These are phyloP conservation scores for Nepenthes gracilis DNA, from an alignment of 148 eudicot species.

Conservation along the genomic window DNA sequence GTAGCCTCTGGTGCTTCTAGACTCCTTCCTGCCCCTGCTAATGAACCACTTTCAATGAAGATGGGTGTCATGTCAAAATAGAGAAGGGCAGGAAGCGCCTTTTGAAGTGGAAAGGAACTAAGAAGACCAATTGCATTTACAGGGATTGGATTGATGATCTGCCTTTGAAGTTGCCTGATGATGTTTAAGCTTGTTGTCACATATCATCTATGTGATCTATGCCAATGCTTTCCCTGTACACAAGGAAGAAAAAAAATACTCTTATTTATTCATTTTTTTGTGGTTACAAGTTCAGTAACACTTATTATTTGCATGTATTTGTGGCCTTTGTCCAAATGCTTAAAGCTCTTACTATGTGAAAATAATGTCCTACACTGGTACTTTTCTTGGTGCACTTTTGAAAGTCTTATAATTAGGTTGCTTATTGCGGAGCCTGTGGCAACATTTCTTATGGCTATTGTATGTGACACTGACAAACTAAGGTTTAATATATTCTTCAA, in stretches of 20 bases:
- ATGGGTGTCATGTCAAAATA: slow-evolving; percentile 10
- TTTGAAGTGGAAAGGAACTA: slow-evolving; percentile 45
- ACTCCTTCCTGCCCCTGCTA: slow-evolving; percentile 14
- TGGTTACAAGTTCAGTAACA: slow-evolving; percentile 62
- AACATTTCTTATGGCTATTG: slow-evolving; percentile 65
- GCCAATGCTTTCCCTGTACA: too few relatives aligned
- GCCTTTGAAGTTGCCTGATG: slow-evolving; percentile 28
- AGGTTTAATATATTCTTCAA: slow-evolving; percentile 58
- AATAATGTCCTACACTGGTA: not conserved
- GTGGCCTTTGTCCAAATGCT: slow-evolving; percentile 85
- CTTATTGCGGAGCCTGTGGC: slow-evolving; percentile 71
- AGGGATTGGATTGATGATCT: slow-evolving; percentile 77
- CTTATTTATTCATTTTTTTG: not conserved
- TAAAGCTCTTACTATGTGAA: slow-evolving; percentile 62
- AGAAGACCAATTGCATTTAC: slow-evolving; percentile 63
- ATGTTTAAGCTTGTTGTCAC: slow-evolving; percentile 6
- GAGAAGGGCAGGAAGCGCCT: slow-evolving; percentile 30
- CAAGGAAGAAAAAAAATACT: too few relatives aligned
- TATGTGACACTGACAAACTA: slow-evolving; percentile 70
- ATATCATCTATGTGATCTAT: too few relatives aligned
- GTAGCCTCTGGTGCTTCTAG: slow-evolving; percentile 13
- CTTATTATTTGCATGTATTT: slow-evolving; percentile 64
- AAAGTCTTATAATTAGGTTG: slow-evolving; percentile 11
- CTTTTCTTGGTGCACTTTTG: slow-evolving; percentile 1
- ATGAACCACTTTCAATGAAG: slow-evolving; percentile 18